These are phyloP conservation scores for Leishmania guyanensis DNA, from an alignment of 208 protist genomes.

Conservation along the genomic window DNA sequence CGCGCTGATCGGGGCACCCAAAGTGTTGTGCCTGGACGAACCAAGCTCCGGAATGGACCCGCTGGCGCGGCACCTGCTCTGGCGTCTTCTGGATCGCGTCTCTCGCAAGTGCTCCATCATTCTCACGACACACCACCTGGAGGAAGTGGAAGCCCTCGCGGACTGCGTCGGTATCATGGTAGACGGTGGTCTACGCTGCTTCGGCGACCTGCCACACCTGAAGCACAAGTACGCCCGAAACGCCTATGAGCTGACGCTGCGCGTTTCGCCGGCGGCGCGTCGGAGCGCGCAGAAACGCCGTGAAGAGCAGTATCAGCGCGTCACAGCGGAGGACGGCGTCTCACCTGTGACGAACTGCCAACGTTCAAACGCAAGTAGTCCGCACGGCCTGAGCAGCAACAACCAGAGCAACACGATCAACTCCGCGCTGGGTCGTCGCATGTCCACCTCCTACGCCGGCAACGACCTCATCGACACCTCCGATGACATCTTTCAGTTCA, in stretches of 20 bases:
- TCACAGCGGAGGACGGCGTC: not conserved
- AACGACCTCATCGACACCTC: slow-evolving; percentile 29
- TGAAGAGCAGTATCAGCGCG: not conserved
- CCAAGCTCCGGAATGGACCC: slow-evolving; percentile 79
- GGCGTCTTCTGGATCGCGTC: slow-evolving; percentile 63
- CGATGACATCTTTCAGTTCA: slow-evolving; percentile 40
- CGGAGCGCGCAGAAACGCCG: not conserved
- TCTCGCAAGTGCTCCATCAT: slow-evolving; percentile 61
- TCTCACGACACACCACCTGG: slow-evolving; percentile 93
- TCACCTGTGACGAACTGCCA: not conserved
- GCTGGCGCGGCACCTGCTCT: slow-evolving; percentile 56
- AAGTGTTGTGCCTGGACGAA: slow-evolving; percentile 79
- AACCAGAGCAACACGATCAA: not conserved
- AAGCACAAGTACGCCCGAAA: slow-evolving; percentile 85
- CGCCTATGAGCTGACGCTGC: slow-evolving; percentile 66
- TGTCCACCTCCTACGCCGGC: slow-evolving; percentile 32
- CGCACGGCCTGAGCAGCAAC: not conserved
- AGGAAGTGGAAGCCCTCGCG: slow-evolving; percentile 89
- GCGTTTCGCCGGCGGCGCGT: slow-evolving; percentile 31
- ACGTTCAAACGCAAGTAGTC: not conserved
- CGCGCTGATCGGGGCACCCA: slow-evolving; percentile 69
- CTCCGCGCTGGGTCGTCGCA: not conserved
- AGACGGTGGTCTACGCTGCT: slow-evolving; percentile 79
- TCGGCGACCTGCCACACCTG: slow-evolving; percentile 85
- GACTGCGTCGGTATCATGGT: slow-evolving; percentile 90